Conservation (phyloP, 805 yeast genomes). For the Candida yuanshanica region DNA sequence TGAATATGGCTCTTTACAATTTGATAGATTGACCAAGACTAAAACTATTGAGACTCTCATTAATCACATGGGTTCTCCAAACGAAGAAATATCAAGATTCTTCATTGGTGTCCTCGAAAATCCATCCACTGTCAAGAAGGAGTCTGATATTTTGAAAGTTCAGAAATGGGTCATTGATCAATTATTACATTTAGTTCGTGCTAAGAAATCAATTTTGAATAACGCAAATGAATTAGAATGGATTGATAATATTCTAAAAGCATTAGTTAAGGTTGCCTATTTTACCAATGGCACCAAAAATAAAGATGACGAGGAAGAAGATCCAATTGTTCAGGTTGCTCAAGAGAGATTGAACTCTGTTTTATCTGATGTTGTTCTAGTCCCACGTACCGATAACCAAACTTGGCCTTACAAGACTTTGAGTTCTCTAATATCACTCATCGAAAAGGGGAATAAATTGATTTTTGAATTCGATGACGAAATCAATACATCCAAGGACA, state of each 20-base stretch:
- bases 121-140: slow-evolving; percentile 4
- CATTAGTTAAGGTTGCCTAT: slow-evolving; percentile 27
- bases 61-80: slow-evolving; percentile 8
- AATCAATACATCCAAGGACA: slow-evolving; percentile 39
- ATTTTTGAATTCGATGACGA: slow-evolving; percentile 52
- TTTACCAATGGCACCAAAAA: slow-evolving; percentile 17
- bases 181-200: slow-evolving; percentile 45
- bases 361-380: slow-evolving; percentile 49
- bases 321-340: slow-evolving; percentile 36
- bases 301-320: slow-evolving; percentile 9
- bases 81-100: slow-evolving; percentile 9
- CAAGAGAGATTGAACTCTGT: slow-evolving; percentile 65
- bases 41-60: slow-evolving; percentile 44
- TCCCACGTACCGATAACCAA: slow-evolving; percentile 35
- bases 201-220: slow-evolving; percentile 30
- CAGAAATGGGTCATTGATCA: slow-evolving; percentile 56
- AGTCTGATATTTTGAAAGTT: slow-evolving; percentile 13
- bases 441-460: slow-evolving; percentile 23
- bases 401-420: slow-evolving; percentile 62
- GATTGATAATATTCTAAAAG: slow-evolving; percentile 26
- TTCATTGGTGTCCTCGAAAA: slow-evolving; percentile 18
- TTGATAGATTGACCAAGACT: slow-evolving; percentile 72
- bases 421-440: slow-evolving; percentile 27
- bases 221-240: slow-evolving; percentile 21
- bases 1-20: slow-evolving; percentile 54